These are phyloP conservation scores for Pythium grandisporangium DNA, from an alignment of 352 stramenopile species.

Conservation along the genomic window DNA sequence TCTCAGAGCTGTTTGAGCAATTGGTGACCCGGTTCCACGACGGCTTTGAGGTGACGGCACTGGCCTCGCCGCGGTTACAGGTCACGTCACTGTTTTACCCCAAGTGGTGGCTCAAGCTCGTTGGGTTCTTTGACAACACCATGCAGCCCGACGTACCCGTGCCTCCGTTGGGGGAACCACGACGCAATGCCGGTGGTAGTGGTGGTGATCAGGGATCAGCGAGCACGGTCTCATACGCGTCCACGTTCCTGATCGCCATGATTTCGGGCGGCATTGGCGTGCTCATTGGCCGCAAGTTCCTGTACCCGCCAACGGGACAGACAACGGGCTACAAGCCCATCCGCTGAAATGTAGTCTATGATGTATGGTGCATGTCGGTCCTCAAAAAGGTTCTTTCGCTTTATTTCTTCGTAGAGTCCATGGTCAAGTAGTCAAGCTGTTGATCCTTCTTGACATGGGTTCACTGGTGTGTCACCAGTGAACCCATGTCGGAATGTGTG, in stretches of 20 bases:
- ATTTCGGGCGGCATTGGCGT: constrained; percentile 7
- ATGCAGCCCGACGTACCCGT: constrained; percentile 6
- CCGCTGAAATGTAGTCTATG: no score
- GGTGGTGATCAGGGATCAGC: not conserved
- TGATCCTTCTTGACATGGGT: no score
- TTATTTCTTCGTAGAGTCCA: no score
- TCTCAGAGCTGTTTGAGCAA: constrained; percentile 50
- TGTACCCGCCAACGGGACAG: not conserved
- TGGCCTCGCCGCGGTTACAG: constrained; percentile 26
- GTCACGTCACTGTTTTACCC: constrained; percentile 71
- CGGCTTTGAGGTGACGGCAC: constrained; percentile 58
- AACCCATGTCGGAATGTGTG: no score
- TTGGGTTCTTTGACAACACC: constrained; percentile 57
- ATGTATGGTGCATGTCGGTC: no score
- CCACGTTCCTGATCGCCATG: constrained; percentile 6
- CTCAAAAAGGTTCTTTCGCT: no score
- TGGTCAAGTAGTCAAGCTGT: no score
- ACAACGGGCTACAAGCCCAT: not conserved
- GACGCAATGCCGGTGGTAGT: not conserved
- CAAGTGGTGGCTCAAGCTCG: constrained; percentile 73
- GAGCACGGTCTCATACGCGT: not conserved
- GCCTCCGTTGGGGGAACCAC: not conserved
- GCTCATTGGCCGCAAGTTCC: constrained; percentile 5
- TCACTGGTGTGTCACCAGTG: no score
- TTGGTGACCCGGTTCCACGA: constrained; percentile 79